phyloP scores from a whole-genome alignment of 108 stramenopile genomes.

The Cyclotella choctawhatcheeana region DNA sequence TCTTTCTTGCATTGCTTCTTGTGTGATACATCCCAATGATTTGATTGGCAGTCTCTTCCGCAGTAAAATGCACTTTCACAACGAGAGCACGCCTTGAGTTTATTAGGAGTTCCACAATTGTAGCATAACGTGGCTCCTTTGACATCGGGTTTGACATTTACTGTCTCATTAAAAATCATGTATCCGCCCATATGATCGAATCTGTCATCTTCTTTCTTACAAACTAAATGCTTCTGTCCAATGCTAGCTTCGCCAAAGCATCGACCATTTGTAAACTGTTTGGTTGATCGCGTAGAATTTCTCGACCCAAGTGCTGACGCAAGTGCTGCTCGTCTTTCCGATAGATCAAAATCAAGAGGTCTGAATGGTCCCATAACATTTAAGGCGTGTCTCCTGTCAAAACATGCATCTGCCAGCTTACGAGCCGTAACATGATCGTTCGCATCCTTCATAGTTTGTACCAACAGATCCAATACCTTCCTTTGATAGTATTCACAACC shows the following conservation, averaged over 20 bases:
- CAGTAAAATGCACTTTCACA: slow-evolving; percentile 30
- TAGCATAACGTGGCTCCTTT: slow-evolving; percentile 21
- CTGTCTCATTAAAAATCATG: slow-evolving; percentile 8
- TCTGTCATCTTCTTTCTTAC: background rate
- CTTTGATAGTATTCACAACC: slow-evolving; percentile 26
- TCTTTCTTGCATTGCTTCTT: slow-evolving; percentile 37
- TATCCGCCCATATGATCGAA: background rate
- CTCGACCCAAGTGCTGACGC: background rate
- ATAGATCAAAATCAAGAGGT: slow-evolving; percentile 26
- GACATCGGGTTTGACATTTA: slow-evolving; percentile 37
- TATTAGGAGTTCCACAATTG: slow-evolving; percentile 24
- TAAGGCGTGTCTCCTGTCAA: slow-evolving; percentile 14
- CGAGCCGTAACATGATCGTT: slow-evolving; percentile 18
- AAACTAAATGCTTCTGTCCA: background rate
- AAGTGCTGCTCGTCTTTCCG: slow-evolving; percentile 18
- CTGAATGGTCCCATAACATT: slow-evolving; percentile 33
- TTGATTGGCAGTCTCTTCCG: slow-evolving; percentile 11
- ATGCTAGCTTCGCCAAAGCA: background rate
- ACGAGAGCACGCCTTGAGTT: slow-evolving; percentile 24
- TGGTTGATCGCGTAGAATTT: background rate
- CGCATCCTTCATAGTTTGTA: background rate
- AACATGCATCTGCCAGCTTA: slow-evolving; percentile 16
- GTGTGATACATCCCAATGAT: slow-evolving; percentile 12
- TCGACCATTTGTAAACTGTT: background rate
- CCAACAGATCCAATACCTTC: slow-evolving; percentile 18